These are phyloP conservation scores for Halophytophthora polymorphica DNA, from an alignment of 352 stramenopile species.

Conservation along the genomic window DNA sequence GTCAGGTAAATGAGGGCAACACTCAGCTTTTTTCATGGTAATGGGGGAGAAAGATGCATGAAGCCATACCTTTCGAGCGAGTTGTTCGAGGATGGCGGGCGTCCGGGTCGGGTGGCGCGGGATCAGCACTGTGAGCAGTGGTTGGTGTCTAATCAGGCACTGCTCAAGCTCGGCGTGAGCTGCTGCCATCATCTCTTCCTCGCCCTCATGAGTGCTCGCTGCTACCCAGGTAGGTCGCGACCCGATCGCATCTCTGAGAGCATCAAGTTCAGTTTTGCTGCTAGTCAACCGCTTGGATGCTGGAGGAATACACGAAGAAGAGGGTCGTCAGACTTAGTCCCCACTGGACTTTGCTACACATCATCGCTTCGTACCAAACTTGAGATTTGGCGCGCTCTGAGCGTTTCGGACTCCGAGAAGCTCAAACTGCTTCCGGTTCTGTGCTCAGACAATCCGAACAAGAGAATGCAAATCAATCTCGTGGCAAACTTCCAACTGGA, in stretches of 20 bases:
- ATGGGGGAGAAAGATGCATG: not conserved
- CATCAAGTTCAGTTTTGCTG: slow-evolving; percentile 3
- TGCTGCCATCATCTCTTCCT: slow-evolving; percentile 47
- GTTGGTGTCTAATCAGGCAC: slow-evolving; percentile 1
- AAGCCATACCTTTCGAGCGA: slow-evolving; percentile 27
- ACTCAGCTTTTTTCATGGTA: not conserved
- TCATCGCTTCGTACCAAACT: slow-evolving; percentile 66
- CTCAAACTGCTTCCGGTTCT: slow-evolving; percentile 52
- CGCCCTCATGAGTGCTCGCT: slow-evolving; percentile 65
- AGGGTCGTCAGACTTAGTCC: slow-evolving; percentile 4
- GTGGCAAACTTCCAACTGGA: too few relatives aligned
- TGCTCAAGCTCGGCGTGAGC: slow-evolving; percentile 30
- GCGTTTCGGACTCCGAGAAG: slow-evolving; percentile 34
- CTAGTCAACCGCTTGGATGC: slow-evolving; percentile 9
- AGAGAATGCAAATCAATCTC: too few relatives aligned
- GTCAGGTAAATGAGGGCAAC: not conserved
- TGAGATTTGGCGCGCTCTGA: slow-evolving; percentile 51
- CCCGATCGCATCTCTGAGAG: slow-evolving; percentile 19
- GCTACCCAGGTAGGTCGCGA: slow-evolving; percentile 43
- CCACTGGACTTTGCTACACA: too few relatives aligned
- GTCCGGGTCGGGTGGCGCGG: slow-evolving; percentile 55
- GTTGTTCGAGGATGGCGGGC: slow-evolving; percentile 27
- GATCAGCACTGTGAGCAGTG: slow-evolving; percentile 50
- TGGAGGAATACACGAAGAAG: slow-evolving; percentile 4
- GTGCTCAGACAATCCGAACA: too few relatives aligned